These are phyloP conservation scores for Backusella morwellensis DNA, from an alignment of 192 early-diverging fungal genomes.

Conservation along the genomic window DNA sequence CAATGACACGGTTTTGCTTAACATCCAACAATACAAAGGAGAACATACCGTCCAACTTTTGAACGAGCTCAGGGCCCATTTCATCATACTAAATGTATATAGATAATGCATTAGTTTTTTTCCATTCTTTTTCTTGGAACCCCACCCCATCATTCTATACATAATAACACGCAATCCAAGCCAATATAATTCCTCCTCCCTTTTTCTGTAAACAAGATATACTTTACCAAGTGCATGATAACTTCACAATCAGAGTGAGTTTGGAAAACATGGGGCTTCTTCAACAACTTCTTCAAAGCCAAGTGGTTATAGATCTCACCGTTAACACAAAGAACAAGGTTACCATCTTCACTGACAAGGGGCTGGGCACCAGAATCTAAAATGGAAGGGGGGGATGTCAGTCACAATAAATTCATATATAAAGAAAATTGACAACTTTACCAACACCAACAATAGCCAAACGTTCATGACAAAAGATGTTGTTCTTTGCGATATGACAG, in stretches of 20 bases:
- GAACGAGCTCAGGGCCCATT: conserved; percentile 76
- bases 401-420: neutral
- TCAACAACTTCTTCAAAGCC: conserved; percentile 71
- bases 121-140: neutral
- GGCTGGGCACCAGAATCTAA: conserved; percentile 94
- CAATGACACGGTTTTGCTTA: conserved; percentile 77
- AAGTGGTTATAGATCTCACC: conserved; percentile 99
- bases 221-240: conserved; percentile 83
- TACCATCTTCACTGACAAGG: conserved; percentile 87
- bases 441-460: conserved; percentile 98
- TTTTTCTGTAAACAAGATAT: neutral
- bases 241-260: conserved; percentile 99
- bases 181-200: neutral
- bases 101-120: neutral
- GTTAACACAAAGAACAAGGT: conserved; percentile 89
- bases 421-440: conserved; percentile 39
- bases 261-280: conserved; percentile 75
- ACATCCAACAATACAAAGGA: conserved; percentile 90
- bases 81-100: conserved; percentile 70
- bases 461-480: conserved; percentile 95
- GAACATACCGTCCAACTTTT: conserved; percentile 96
- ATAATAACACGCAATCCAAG: neutral
- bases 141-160: neutral
- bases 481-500: conserved; percentile 75
- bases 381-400: neutral